These are phyloP conservation scores for Talaromyces stipitatus DNA, from an alignment of 495 filamentous ascomycete genomes.

Conservation along the genomic window DNA sequence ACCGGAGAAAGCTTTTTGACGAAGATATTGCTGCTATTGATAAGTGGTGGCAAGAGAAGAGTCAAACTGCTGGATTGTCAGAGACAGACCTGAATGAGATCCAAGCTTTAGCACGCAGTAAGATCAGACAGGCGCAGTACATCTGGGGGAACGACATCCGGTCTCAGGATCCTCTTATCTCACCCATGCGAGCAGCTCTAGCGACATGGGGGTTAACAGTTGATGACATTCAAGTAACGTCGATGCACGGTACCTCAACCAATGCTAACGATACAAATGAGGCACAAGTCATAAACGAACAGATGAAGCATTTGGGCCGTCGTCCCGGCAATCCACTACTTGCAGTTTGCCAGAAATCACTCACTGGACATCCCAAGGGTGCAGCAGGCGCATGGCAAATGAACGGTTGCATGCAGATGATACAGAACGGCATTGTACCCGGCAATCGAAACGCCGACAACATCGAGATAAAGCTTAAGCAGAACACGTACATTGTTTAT, in stretches of 20 bases:
- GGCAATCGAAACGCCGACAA: constrained; percentile 86
- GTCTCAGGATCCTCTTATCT: constrained; percentile 88
- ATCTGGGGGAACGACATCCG: constrained; percentile 96
- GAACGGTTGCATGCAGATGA: constrained; percentile 90
- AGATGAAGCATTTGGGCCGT: constrained; percentile 88
- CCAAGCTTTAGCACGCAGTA: constrained; percentile 81
- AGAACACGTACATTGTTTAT: constrained; percentile 95
- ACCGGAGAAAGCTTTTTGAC: constrained; percentile 88
- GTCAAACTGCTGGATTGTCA: constrained; percentile 56
- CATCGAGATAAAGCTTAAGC: constrained; percentile 90
- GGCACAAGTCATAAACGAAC: constrained; percentile 93
- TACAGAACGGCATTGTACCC: constrained; percentile 87
- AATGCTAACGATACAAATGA: constrained; percentile 99
- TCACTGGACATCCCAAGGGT: constrained; percentile 95
- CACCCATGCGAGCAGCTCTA: constrained; percentile 86
- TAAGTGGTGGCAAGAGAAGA: constrained; percentile 91
- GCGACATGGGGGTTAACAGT: constrained; percentile 97
- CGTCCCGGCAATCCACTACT: constrained; percentile 91
- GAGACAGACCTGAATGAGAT: constrained; percentile 69
- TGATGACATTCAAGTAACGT: constrained; percentile 87
- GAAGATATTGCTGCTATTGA: constrained; percentile 78
- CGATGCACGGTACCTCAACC: constrained; percentile 99
- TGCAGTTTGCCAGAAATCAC: constrained; percentile 98
- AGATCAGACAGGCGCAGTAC: constrained; percentile 77
- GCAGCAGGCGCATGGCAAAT: constrained; percentile 99